These are phyloP conservation scores for Stachybotrys chlorohalonatus DNA, from an alignment of 2,329 filamentous ascomycete genomes.

Conservation along the genomic window DNA sequence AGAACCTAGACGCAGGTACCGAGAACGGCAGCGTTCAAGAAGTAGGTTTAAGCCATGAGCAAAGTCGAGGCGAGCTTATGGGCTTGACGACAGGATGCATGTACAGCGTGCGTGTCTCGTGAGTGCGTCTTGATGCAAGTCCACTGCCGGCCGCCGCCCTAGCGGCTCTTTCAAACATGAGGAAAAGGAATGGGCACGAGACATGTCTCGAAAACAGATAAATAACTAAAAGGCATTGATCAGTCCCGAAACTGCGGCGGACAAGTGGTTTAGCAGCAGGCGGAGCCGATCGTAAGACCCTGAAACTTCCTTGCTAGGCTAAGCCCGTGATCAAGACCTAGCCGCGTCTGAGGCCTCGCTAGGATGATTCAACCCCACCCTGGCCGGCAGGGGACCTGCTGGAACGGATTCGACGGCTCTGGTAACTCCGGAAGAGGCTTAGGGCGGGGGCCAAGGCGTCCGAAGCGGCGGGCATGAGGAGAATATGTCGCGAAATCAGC, in stretches of 20 bases:
- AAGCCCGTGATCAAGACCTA: no score
- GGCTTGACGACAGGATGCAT: background rate
- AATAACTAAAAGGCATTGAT: no score
- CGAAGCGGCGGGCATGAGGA: conserved; percentile 7
- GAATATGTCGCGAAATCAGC: conserved; percentile 24
- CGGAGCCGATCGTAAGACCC: background rate
- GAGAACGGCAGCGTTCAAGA: no score
- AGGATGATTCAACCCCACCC: background rate
- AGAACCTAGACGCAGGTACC: no score
- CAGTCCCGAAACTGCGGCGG: no score
- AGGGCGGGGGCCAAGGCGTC: background rate
- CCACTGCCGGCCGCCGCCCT: background rate
- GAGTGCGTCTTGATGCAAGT: background rate
- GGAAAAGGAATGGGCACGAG: no score
- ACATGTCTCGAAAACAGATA: no score
- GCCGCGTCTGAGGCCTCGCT: background rate
- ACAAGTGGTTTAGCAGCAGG: background rate
- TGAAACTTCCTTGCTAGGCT: background rate
- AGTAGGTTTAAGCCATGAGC: no score
- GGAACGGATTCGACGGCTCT: background rate
- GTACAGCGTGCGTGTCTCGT: background rate
- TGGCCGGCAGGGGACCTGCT: background rate
- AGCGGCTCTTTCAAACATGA: background rate
- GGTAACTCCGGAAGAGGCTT: background rate
- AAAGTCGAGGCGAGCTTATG: no score